phyloP scores from a whole-genome alignment of 139 green algal genomes.

The Gonium pectorale region DNA sequence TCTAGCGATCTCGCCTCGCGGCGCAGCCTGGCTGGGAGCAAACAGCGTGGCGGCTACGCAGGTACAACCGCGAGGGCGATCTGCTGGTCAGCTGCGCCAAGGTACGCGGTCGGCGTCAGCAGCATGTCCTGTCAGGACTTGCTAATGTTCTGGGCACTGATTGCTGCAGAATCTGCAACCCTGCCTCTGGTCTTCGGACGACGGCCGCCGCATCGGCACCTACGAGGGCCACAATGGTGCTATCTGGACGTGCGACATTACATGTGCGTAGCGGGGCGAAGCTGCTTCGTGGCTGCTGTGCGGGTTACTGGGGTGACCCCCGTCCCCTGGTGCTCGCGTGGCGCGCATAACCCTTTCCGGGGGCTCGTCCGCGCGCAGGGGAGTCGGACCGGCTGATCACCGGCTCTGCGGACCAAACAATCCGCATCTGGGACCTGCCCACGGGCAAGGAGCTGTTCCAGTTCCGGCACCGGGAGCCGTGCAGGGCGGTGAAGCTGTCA shows the following conservation, averaged over 20 bases:
- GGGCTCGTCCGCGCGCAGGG: constrained; percentile 26
- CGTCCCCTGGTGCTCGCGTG: too few relatives aligned
- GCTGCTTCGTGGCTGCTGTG: too few relatives aligned
- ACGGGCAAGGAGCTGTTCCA: constrained; percentile 88
- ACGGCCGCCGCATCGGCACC: constrained; percentile 93
- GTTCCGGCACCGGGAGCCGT: constrained; percentile 89
- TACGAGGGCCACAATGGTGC: constrained; percentile 97
- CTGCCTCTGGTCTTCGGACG: constrained; percentile 94
- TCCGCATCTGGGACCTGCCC: constrained; percentile 93
- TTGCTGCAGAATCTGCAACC: constrained; percentile 55
- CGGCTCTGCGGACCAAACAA: constrained; percentile 87
- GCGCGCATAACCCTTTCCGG: too few relatives aligned
- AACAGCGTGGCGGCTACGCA: constrained; percentile 64
- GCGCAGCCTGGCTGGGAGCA: too few relatives aligned
- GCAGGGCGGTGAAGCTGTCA: constrained; percentile 71
- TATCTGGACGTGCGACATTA: constrained; percentile 93
- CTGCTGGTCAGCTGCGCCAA: constrained; percentile 96
- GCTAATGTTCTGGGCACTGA: too few relatives aligned
- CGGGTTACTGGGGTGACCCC: too few relatives aligned
- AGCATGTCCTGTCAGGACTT: too few relatives aligned
- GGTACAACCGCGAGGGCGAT: constrained; percentile 97
- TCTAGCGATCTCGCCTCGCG: too few relatives aligned
- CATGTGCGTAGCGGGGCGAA: constrained; percentile 77
- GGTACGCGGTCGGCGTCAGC: constrained; percentile 59
- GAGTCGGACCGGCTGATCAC: constrained; percentile 83